Evolutionary conservation across 1,284 basidiomycete species (phyloP), one percentile per base, ranked within the genome.

Genomic region (Neonothopanus nambi): DNA sequence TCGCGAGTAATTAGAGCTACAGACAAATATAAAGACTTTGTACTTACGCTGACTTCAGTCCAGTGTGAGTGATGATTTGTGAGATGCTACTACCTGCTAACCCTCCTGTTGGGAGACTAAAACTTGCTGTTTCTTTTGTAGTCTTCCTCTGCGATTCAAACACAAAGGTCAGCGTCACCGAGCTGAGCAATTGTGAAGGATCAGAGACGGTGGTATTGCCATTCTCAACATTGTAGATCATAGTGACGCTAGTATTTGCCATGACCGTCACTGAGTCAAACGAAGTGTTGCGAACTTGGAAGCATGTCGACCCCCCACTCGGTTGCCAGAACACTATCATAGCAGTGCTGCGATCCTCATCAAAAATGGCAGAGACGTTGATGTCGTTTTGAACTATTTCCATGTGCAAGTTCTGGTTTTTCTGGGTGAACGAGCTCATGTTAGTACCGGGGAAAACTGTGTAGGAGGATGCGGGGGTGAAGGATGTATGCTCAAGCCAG

Each of bases 361-460:
- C 79, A 45, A 71, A 64, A 2, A 74, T 58, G 3, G 78, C 78
- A 11, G 77, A 75, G 39, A 78, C 67, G 21, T 63, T 63, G 1
- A 59, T 68, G 54, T 77, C 73, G 60, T 80, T 81, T 15, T 66
- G 68, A 30, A 84, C 63, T 3, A 72, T 70, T 20, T 68, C 63
- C 13, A 81, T 48, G 30, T 63, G 62, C 45, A 36, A 58, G 51
- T 30, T 59, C 46, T 44, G 56, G 7, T 30, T 52, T 52, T 72
- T 75, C 38, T 59, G 43, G 5, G 54, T 41, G 61, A 75, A 83
- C 5, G 59, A 54, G 47, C 63, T 55, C 1, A 17, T 48, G 12
- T 60, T 57, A 18, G 72, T 71, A 1, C 76, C 80, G 24, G 85
- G 85, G 67, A 78, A 85, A 39, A 75, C 70, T 12, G 76, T 72